Conservation (phyloP, 2,329 filamentous ascomycete species). For the Penicillium sp. region DNA sequence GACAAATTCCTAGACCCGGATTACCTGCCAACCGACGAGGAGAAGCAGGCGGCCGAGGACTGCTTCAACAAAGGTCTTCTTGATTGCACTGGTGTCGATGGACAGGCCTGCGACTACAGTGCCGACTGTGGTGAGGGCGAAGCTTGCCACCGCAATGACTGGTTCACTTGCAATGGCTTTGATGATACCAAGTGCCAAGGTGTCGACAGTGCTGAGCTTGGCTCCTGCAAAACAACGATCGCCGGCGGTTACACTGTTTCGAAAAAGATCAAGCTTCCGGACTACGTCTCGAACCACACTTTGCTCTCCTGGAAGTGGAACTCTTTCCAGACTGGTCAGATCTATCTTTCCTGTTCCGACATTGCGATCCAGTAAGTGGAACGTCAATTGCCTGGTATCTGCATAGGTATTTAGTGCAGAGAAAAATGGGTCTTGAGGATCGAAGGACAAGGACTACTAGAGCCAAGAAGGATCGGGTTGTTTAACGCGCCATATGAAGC, state of each 20-base stretch:
- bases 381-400: not conserved
- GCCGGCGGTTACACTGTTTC: conserved; percentile 48
- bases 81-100: conserved; percentile 44
- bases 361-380: conserved; percentile 36
- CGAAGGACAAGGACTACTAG: not conserved
- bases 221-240: conserved; percentile 46
- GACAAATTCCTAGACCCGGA: conserved; percentile 43
- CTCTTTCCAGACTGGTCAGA: conserved; percentile 47
- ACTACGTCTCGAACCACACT: conserved; percentile 44
- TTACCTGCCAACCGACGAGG: conserved; percentile 44
- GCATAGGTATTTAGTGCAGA: not conserved
- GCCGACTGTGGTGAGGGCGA: conserved; percentile 41
- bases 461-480: not conserved
- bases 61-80: conserved; percentile 46
- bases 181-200: conserved; percentile 31
- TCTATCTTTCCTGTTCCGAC: conserved; percentile 48
- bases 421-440: not conserved
- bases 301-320: conserved; percentile 49
- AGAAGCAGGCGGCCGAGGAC: conserved; percentile 48
- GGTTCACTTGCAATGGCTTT: conserved; percentile 44
- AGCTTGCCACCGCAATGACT: conserved; percentile 45
- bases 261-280: conserved; percentile 45
- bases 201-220: conserved; percentile 39
- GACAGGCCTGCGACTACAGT: conserved; percentile 44
- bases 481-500: not conserved